These are phyloP conservation scores for Physocladia obscura DNA, from an alignment of 192 early-diverging fungal species.

Conservation along the genomic window DNA sequence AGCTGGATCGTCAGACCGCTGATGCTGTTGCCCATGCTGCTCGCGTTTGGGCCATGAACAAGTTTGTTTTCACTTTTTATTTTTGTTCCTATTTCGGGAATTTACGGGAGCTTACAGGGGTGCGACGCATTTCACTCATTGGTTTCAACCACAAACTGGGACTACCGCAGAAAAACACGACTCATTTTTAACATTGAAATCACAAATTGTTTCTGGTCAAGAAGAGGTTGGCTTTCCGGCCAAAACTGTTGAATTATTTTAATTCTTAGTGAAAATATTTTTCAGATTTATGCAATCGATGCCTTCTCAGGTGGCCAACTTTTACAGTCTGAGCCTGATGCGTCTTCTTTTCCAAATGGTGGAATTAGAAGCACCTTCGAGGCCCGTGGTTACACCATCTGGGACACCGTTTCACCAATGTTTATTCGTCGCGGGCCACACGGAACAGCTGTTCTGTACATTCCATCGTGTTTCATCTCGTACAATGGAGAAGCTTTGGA, in stretches of 20 bases:
- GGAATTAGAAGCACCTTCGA: constrained; percentile 98
- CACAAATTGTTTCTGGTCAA: constrained; percentile 74
- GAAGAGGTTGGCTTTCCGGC: constrained; percentile 69
- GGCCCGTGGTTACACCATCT: constrained; percentile 99
- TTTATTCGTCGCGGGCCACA: constrained; percentile 91
- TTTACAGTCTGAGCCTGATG: constrained; percentile 98
- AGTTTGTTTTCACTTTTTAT: constrained; percentile 26
- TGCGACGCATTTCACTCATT: constrained; percentile 98
- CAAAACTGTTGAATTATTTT: neutral
- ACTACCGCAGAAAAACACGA: constrained; percentile 99
- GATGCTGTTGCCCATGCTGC: constrained; percentile 99
- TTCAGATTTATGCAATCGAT: constrained; percentile 73
- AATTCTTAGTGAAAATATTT: neutral
- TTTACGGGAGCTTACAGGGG: constrained; percentile 64
- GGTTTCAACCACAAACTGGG: constrained; percentile 99
- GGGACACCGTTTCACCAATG: constrained; percentile 96
- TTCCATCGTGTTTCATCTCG: constrained; percentile 97
- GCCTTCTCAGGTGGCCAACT: constrained; percentile 96
- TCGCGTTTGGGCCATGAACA: constrained; percentile 95
- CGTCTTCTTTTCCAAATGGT: constrained; percentile 98
- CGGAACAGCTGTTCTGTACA: constrained; percentile 89
- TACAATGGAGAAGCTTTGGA: constrained; percentile 99
- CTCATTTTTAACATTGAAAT: constrained; percentile 90
- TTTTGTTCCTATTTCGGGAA: neutral
- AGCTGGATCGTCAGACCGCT: constrained; percentile 88